Evolutionary conservation across 23 red algal species (phyloP).

Genomic region (Gracilaria vermiculophylla): DNA sequence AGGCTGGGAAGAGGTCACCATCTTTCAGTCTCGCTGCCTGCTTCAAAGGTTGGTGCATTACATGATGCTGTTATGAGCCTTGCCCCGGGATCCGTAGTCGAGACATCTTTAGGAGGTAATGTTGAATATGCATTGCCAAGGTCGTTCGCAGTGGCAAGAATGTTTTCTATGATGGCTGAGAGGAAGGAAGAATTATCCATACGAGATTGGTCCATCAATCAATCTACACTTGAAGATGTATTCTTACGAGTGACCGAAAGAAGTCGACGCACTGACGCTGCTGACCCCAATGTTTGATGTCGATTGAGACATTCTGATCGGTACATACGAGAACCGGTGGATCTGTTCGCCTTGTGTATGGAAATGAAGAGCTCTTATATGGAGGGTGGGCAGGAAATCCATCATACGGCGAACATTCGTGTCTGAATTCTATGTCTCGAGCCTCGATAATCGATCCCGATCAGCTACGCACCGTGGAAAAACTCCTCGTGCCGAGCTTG

Average conservation of each 20-base stretch:
- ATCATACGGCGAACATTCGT: no score
- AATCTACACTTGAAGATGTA: slow-evolving; percentile 89
- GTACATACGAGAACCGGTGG: no score
- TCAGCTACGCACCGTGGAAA: no score
- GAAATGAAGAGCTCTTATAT: no score
- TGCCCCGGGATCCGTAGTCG: slow-evolving; percentile 20
- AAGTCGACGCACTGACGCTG: background rate
- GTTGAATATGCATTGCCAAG: slow-evolving; percentile 63
- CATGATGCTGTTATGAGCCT: slow-evolving; percentile 39
- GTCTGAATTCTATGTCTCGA: no score
- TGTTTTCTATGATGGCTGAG: slow-evolving; percentile 61
- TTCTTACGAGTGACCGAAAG: slow-evolving; percentile 73
- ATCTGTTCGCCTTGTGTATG: no score
- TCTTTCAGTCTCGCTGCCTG: slow-evolving; percentile 55
- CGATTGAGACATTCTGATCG: no score
- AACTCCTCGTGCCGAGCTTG: no score
- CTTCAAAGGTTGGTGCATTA: slow-evolving; percentile 9
- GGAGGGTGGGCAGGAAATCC: no score
- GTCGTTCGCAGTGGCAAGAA: slow-evolving; percentile 48
- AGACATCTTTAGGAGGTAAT: slow-evolving; percentile 49
- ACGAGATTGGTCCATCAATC: slow-evolving; percentile 74
- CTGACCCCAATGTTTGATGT: background rate
- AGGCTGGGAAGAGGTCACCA: slow-evolving; percentile 77
- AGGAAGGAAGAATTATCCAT: slow-evolving; percentile 18
- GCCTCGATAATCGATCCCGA: no score